Conservation (phyloP, 1,284 basidiomycete species). For the Cryptococcus jaspeensis region DNA sequence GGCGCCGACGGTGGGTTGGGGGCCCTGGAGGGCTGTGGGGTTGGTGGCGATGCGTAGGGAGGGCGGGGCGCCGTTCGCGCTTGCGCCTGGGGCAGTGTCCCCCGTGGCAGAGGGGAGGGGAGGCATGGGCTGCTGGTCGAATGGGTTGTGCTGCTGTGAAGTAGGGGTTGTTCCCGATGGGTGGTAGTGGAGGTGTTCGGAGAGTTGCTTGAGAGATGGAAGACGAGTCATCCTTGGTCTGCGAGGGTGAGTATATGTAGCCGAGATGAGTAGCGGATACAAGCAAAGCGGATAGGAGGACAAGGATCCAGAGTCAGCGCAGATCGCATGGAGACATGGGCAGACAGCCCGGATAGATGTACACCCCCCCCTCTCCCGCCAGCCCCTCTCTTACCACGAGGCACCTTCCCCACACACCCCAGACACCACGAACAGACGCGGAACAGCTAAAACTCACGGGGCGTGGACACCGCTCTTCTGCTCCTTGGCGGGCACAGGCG, state of each 20-base stretch:
- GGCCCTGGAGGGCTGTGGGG: constrained; percentile 63
- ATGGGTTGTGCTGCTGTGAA: constrained; percentile 32
- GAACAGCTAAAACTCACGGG: constrained; percentile 4
- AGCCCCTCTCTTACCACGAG: too few relatives aligned
- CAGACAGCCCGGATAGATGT: too few relatives aligned
- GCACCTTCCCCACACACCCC: too few relatives aligned
- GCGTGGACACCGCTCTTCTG: not conserved
- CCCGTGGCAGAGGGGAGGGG: constrained; percentile 54
- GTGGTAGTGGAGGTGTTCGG: constrained; percentile 24
- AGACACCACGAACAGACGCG: too few relatives aligned
- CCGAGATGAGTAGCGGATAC: too few relatives aligned
- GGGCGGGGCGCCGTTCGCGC: constrained; percentile 54
- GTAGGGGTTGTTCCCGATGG: constrained; percentile 10
- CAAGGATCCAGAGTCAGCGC: too few relatives aligned
- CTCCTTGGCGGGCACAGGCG: constrained; percentile 20
- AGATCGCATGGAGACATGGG: too few relatives aligned
- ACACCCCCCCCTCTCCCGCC: too few relatives aligned
- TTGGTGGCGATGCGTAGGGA: constrained; percentile 58
- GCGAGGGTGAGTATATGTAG: not conserved
- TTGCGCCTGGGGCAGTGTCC: constrained; percentile 56
- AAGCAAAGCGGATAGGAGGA: not conserved
- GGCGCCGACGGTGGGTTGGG: not conserved
- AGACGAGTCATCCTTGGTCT: constrained; percentile 35
- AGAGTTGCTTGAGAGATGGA: constrained; percentile 40
- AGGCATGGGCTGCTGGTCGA: constrained; percentile 48